These are phyloP conservation scores for Xenosphaeropsis pyriputrescens DNA, from an alignment of 2,329 filamentous ascomycete species.

Conservation along the genomic window DNA sequence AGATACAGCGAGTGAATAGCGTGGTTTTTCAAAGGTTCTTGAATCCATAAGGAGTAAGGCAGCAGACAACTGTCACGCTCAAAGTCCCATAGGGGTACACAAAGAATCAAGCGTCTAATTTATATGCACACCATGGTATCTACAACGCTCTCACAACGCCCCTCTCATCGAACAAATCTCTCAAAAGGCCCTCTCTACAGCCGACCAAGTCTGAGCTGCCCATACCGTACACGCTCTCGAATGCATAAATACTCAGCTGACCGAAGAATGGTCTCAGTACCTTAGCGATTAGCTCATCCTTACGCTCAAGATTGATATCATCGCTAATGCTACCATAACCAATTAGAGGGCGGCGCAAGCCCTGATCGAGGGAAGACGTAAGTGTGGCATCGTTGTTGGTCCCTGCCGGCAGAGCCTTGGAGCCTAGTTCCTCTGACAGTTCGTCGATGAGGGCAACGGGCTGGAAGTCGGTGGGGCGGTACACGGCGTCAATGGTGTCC, in stretches of 20 bases:
- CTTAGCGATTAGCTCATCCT: slow-evolving; percentile 57
- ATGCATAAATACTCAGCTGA: slow-evolving; percentile 82
- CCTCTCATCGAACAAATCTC: slow-evolving; percentile 67
- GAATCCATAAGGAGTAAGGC: too few species aligned
- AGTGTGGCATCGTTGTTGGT: slow-evolving; percentile 4
- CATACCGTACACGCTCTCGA: slow-evolving; percentile 88
- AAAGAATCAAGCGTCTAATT: too few species aligned
- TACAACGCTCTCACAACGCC: slow-evolving; percentile 42
- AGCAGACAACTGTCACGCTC: too few species aligned
- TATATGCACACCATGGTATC: too few species aligned
- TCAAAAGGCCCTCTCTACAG: slow-evolving; percentile 49
- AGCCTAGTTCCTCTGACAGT: slow-evolving; percentile 57
- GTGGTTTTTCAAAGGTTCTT: too few species aligned
- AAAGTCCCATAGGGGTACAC: too few species aligned
- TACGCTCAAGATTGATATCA: slow-evolving; percentile 40
- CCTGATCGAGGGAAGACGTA: slow-evolving; percentile 8
- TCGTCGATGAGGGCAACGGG: slow-evolving; percentile 72
- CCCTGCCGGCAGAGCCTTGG: slow-evolving; percentile 9
- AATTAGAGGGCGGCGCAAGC: slow-evolving; percentile 23
- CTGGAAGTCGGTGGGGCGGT: slow-evolving; percentile 55
- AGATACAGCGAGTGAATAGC: too few species aligned
- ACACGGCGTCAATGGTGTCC: slow-evolving; percentile 92
- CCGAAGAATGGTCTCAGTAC: slow-evolving; percentile 80
- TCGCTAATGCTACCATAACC: slow-evolving; percentile 31
- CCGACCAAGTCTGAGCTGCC: slow-evolving; percentile 48